Evolutionary conservation across 176 grass and related monocot genomes (phyloP), one percentile per base, ranked within the genome.

Genomic region (Ensete glaucum): DNA sequence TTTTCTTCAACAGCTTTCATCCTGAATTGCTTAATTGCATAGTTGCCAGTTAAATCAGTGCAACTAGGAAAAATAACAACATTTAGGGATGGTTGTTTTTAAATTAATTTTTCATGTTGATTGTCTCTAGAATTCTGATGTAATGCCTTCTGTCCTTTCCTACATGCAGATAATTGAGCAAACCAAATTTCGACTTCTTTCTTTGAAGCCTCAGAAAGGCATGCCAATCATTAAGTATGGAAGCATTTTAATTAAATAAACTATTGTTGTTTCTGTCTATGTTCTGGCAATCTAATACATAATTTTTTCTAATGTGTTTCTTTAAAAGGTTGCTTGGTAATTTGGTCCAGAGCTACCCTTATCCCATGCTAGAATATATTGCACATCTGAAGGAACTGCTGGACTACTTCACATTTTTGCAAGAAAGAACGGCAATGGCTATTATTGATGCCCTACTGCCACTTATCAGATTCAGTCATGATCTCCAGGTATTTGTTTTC

Each of bases 371-470:
- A 56, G 75, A 86, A 64, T 85, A 88, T 64, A 67, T 88, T 81
- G 81, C 87, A 76, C 89, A 92, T 65, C 62, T 96, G 74, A 96
- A 96, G 79, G 92, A 96, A 77, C 78, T 89, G 48, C 76, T 96
- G 73, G 87, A 96, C 77, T 90, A 96, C 76, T 96, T 96, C 74
- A 26, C 87, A 66, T 88, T 86, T 71, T 82, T 96, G 92, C 84
- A 88, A 82, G 83, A 90, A 71, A 84, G 76, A 86, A 88, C 76
- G 83, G 88, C 92, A 9, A 78, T 76, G 52, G 80, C 69, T 79
- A 73, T 96, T 15, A 82, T 92, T 60, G 87, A 76, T 82, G 88
- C 89, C 77, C 76, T 92, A 73, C 81, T 96, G 79, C 89, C 89
- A 73, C 92, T 96, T 79, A 81, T 83, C 59, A 92, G 76, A 76